phyloP scores from a whole-genome alignment of 108 stramenopile genomes.

The Mayamaea pseudoterrestris region DNA sequence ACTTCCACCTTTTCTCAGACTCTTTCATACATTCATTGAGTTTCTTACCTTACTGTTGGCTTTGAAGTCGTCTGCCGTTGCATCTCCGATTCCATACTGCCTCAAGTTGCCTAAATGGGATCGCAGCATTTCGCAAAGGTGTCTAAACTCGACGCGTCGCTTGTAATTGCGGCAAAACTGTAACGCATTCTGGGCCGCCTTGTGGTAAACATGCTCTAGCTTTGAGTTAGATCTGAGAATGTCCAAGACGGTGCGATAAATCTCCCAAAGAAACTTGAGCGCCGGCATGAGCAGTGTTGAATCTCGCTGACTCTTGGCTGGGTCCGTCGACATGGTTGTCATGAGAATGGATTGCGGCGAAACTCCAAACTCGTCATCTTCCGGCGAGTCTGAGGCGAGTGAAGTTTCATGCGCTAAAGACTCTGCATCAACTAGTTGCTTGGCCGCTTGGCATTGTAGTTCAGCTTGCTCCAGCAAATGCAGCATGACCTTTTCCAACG shows the following conservation, averaged over 20 bases:
- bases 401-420: conserved; percentile 13
- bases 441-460: conserved; percentile 68
- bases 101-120: conserved; percentile 89
- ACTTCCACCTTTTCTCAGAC: not conserved
- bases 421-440: conserved; percentile 32
- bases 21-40: too few relatives aligned
- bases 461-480: conserved; percentile 79
- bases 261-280: conserved; percentile 98
- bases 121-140: conserved; percentile 90
- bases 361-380: conserved; percentile 80
- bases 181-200: conserved; percentile 67
- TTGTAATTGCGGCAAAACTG: conserved; percentile 82
- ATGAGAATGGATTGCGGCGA: conserved; percentile 87
- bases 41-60: conserved; percentile 69
- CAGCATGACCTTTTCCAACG: conserved; percentile 88
- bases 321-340: conserved; percentile 90
- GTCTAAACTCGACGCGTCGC: conserved; percentile 88
- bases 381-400: conserved; percentile 57
- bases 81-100: conserved; percentile 59
- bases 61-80: conserved; percentile 33
- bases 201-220: conserved; percentile 92
- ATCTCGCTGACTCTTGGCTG: conserved; percentile 81
- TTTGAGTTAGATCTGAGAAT: conserved; percentile 86
- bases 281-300: conserved; percentile 81
- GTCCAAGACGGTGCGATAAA: conserved; percentile 92